Conservation (phyloP, 2,329 filamentous ascomycete species). For the Beauveria australis region DNA sequence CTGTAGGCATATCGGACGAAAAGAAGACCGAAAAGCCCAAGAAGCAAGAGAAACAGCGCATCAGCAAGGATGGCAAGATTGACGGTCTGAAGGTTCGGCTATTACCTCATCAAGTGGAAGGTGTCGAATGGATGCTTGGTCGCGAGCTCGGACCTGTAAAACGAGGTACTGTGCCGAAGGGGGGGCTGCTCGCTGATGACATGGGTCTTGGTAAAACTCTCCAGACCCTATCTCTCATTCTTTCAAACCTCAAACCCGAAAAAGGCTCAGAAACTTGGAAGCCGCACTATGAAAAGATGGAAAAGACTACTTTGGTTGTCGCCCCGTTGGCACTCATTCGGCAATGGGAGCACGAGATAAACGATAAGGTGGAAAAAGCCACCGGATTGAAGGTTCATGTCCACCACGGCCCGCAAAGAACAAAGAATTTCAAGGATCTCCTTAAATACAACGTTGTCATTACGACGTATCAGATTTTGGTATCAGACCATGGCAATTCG, state of each 20-base stretch:
- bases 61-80: slow-evolving; percentile 42
- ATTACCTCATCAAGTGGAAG: slow-evolving; percentile 88
- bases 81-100: slow-evolving; percentile 82
- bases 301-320: slow-evolving; percentile 81
- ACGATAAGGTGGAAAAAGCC: slow-evolving; percentile 63
- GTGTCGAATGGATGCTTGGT: slow-evolving; percentile 89
- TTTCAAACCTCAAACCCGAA: slow-evolving; percentile 66
- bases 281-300: slow-evolving; percentile 59
- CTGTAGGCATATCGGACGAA: neutral
- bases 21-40: neutral
- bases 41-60: slow-evolving; percentile 17
- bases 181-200: slow-evolving; percentile 91
- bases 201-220: slow-evolving; percentile 97
- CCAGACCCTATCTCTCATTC: slow-evolving; percentile 81
- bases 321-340: slow-evolving; percentile 90
- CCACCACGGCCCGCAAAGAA: slow-evolving; percentile 81
- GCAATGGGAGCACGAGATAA: slow-evolving; percentile 94
- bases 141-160: slow-evolving; percentile 83
- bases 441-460: slow-evolving; percentile 89
- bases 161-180: slow-evolving; percentile 73
- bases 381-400: slow-evolving; percentile 74
- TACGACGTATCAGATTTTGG: slow-evolving; percentile 92
- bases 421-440: slow-evolving; percentile 69
- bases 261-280: slow-evolving; percentile 53
- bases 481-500: slow-evolving; percentile 75